Conservation (phyloP, 2,329 filamentous ascomycete species). For the Aspergillus sp. region DNA sequence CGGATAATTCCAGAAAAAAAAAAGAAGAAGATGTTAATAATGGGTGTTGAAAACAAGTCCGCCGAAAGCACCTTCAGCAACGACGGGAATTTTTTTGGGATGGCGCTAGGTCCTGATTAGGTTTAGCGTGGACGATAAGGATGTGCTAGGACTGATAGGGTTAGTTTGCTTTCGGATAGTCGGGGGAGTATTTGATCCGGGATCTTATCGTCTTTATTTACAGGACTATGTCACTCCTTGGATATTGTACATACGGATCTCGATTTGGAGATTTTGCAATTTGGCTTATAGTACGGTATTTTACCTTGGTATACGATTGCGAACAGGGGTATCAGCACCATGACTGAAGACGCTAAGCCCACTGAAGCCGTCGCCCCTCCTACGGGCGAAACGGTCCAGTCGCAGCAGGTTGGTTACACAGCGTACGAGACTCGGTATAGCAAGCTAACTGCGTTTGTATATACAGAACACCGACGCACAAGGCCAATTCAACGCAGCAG, state of each 20-base stretch:
- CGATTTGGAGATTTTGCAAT: too few relatives aligned
- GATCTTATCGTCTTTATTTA: constrained; percentile 13
- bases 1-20: neutral
- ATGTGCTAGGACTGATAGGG: constrained; percentile 3
- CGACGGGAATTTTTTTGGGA: constrained; percentile 30
- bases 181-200: constrained; percentile 20
- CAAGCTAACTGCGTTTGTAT: too few relatives aligned
- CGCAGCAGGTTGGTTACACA: constrained; percentile 14
- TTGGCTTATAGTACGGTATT: too few relatives aligned
- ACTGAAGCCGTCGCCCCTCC: neutral
- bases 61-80: constrained; percentile 10
- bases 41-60: constrained; percentile 5
- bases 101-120: constrained; percentile 12
- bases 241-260: too few relatives aligned
- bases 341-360: constrained; percentile 16
- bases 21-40: neutral
- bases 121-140: constrained; percentile 19
- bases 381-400: constrained; percentile 15
- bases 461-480: constrained; percentile 25
- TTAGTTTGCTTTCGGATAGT: constrained; percentile 5
- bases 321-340: constrained; percentile 4
- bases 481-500: constrained; percentile 62
- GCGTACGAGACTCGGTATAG: neutral
- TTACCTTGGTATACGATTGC: too few relatives aligned
- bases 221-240: neutral